Evolutionary conservation across 2,329 filamentous ascomycete genomes (phyloP).

Genomic region (Cercospora sp.): DNA sequence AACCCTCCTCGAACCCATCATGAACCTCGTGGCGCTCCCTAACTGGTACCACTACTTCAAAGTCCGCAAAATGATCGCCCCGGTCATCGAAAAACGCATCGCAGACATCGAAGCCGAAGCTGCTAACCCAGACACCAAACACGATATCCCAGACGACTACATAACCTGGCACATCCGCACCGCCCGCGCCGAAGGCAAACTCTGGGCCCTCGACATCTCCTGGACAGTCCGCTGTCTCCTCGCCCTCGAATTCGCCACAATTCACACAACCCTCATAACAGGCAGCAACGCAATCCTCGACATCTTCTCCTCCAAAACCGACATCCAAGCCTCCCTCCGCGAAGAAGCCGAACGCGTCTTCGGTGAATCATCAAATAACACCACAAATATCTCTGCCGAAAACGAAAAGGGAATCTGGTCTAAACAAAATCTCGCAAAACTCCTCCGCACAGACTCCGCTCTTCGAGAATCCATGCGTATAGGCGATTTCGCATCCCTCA

Average conservation of each 20-base stretch:
- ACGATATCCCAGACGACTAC: conserved; percentile 56
- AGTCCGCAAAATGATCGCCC: conserved; percentile 47
- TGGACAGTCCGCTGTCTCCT: conserved; percentile 56
- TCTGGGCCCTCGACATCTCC: conserved; percentile 50
- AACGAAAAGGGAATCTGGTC: conserved; percentile 21
- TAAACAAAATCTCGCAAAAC: conserved; percentile 31
- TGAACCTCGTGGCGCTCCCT: conserved; percentile 48
- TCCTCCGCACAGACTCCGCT: conserved; percentile 34
- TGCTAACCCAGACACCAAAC: conserved; percentile 47
- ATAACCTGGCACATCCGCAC: conserved; percentile 59
- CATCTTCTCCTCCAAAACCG: conserved; percentile 46
- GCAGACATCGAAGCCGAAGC: conserved; percentile 49
- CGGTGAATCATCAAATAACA: conserved; percentile 14
- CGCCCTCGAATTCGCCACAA: conserved; percentile 60
- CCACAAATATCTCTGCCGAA: not conserved
- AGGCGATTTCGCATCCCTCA: conserved; percentile 28
- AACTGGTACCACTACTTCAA: conserved; percentile 53
- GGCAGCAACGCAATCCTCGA: conserved; percentile 53
- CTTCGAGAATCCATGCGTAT: conserved; percentile 39
- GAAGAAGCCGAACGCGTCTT: conserved; percentile 35
- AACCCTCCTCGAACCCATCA: conserved; percentile 49
- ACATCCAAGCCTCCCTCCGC: conserved; percentile 38
- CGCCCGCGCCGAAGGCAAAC: conserved; percentile 49
- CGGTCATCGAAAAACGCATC: conserved; percentile 55
- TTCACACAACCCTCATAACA: conserved; percentile 60